Conservation (phyloP, 2,329 filamentous ascomycete species). For the Colletotrichum endophyticum region DNA sequence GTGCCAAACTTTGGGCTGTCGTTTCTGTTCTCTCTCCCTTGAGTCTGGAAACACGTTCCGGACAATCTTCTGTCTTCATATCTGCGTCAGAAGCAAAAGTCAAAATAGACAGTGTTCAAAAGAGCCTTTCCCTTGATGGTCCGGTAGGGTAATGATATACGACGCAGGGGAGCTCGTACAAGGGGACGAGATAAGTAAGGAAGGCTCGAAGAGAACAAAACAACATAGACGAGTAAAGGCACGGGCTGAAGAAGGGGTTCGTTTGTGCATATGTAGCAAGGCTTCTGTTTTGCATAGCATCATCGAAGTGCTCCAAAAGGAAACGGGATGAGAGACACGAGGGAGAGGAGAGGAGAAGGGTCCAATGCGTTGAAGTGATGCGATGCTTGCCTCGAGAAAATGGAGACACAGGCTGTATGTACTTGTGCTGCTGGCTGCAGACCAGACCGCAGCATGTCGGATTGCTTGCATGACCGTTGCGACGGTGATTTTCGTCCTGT, state of each 20-base stretch:
- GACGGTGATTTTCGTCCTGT: background rate
- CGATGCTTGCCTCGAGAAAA: background rate
- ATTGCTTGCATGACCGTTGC: slow-evolving; percentile 8
- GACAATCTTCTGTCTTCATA: background rate
- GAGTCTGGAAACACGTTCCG: background rate
- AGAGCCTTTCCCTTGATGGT: background rate
- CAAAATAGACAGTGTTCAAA: background rate
- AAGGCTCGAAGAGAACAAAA: background rate
- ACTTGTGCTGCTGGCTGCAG: background rate
- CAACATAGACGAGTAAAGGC: background rate
- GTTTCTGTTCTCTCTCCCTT: slow-evolving; percentile 11
- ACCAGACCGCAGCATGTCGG: background rate
- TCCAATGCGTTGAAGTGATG: background rate
- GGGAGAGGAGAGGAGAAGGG: background rate
- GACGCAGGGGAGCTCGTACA: background rate
- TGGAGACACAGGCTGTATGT: background rate
- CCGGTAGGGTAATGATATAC: background rate
- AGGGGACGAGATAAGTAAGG: background rate
- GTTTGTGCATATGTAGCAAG: background rate
- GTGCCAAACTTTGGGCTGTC: background rate
- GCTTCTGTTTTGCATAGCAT: background rate
- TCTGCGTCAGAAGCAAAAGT: background rate
- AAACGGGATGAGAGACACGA: background rate
- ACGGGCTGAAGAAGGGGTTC: background rate
- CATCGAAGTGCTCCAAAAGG: background rate